Evolutionary conservation across 345 rosid genomes (phyloP).

Genomic region (Sisymbrium altissimum): DNA sequence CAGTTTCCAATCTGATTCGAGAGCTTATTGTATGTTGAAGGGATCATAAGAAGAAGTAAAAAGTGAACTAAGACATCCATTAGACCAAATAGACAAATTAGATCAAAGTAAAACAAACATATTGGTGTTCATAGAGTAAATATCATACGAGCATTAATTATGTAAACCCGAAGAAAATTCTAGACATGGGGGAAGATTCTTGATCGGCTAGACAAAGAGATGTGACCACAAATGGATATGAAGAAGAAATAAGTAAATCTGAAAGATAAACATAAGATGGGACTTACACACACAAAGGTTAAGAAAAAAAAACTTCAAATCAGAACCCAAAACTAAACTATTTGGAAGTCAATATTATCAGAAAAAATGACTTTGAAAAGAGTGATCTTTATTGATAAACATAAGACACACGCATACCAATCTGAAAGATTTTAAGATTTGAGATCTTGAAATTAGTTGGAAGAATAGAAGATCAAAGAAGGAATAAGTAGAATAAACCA

Average conservation of each 20-base stretch:
- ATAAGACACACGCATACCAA: conserved; percentile 3
- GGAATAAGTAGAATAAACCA: neutral
- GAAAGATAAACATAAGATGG: conserved; percentile 4
- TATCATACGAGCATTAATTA: neutral
- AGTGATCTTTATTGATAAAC: conserved; percentile 13
- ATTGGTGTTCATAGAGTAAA: conserved; percentile 1
- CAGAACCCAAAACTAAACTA: neutral
- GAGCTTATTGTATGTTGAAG: conserved; percentile 35
- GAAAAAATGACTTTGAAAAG: neutral
- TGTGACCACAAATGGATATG: neutral
- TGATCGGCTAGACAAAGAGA: neutral
- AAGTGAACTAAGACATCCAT: conserved; percentile 11
- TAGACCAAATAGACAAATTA: neutral
- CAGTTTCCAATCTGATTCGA: conserved; percentile 20
- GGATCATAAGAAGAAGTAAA: neutral
- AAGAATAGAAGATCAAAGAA: neutral
- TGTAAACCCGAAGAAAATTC: neutral
- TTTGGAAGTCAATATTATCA: conserved; percentile 9
- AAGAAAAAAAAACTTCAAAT: neutral
- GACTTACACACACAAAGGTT: neutral
- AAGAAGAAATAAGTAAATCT: neutral
- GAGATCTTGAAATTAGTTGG: conserved; percentile 2
- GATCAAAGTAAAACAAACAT: conserved; percentile 9
- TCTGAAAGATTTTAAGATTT: conserved; percentile 20
- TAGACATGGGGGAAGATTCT: conserved; percentile 2